Conservation (phyloP, 441 rosid species). For the Mallotus japonicus region DNA sequence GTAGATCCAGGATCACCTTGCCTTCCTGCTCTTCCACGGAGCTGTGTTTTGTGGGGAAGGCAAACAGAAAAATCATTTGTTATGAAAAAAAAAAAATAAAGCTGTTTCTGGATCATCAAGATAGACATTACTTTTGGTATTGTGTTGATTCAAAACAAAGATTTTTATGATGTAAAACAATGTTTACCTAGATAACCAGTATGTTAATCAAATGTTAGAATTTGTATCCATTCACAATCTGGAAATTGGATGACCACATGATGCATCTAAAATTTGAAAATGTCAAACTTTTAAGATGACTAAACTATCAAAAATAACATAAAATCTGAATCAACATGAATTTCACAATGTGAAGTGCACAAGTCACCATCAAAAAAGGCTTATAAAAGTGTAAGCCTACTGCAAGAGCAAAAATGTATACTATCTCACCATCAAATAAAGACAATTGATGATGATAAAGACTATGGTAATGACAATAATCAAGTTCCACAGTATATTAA, state of each 20-base stretch:
- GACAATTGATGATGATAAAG: background rate
- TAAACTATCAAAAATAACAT: background rate
- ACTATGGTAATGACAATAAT: background rate
- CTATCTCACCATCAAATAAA: background rate
- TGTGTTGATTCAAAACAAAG: background rate
- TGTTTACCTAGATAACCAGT: background rate
- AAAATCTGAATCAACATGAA: background rate
- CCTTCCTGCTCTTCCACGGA: constrained; percentile 98
- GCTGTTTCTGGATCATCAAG: constrained; percentile 5
- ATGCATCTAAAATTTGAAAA: background rate
- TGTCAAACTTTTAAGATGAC: background rate
- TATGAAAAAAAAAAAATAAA: background rate
- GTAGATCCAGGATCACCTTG: constrained; percentile 99
- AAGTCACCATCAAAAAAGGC: background rate
- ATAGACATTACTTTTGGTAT: background rate
- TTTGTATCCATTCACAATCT: background rate
- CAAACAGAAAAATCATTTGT: background rate
- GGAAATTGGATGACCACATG: background rate
- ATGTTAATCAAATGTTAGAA: constrained; percentile 1
- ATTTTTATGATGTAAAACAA: background rate
- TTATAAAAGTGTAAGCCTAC: background rate
- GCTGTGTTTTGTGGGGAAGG: constrained; percentile 38
- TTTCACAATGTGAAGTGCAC: background rate
- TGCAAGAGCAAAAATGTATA: background rate
- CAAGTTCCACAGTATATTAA: background rate